Evolutionary conservation across 2,329 filamentous ascomycete species (phyloP).

Genomic region (Apiospora sp.): DNA sequence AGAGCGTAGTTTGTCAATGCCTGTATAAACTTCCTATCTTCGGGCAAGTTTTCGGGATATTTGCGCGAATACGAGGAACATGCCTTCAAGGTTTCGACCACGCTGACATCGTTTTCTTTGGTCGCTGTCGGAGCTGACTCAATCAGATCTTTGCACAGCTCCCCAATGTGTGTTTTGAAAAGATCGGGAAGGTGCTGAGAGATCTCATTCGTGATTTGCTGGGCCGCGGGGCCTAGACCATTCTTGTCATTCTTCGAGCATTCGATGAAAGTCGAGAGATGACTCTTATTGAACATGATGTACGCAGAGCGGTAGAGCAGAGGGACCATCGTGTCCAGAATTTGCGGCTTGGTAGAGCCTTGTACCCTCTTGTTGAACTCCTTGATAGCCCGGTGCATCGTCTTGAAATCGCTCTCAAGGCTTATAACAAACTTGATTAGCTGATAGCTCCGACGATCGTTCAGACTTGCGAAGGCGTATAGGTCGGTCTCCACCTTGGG

Average conservation of each 20-base stretch:
- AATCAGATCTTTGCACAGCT: constrained; percentile 86
- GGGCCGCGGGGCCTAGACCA: constrained; percentile 78
- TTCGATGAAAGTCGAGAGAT: constrained; percentile 89
- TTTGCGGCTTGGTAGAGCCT: constrained; percentile 65
- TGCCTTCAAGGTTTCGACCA: constrained; percentile 92
- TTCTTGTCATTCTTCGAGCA: constrained; percentile 85
- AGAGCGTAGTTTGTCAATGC: constrained; percentile 84
- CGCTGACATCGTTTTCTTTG: constrained; percentile 72
- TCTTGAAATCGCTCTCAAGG: constrained; percentile 89
- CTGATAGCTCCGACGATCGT: constrained; percentile 90
- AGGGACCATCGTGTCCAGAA: constrained; percentile 82
- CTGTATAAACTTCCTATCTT: constrained; percentile 81
- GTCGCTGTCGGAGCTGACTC: constrained; percentile 78
- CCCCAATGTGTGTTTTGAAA: constrained; percentile 90
- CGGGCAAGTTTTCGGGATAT: constrained; percentile 83
- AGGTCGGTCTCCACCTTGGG: constrained; percentile 77
- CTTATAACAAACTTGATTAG: constrained; percentile 87
- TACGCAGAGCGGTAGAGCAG: constrained; percentile 85
- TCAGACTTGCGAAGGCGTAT: constrained; percentile 87
- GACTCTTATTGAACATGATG: constrained; percentile 92
- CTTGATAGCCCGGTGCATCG: constrained; percentile 87
- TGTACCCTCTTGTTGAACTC: constrained; percentile 87
- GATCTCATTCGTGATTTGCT: constrained; percentile 91
- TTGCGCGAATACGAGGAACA: constrained; percentile 91
- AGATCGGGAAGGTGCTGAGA: constrained; percentile 88